Percentiles rank a stretch among this genome's conserved stretches.
These are phyloP conservation scores for Colletotrichum plurivorum DNA, from an alignment of 2,329 filamentous ascomycete genomes.

Conservation along the genomic window DNA sequence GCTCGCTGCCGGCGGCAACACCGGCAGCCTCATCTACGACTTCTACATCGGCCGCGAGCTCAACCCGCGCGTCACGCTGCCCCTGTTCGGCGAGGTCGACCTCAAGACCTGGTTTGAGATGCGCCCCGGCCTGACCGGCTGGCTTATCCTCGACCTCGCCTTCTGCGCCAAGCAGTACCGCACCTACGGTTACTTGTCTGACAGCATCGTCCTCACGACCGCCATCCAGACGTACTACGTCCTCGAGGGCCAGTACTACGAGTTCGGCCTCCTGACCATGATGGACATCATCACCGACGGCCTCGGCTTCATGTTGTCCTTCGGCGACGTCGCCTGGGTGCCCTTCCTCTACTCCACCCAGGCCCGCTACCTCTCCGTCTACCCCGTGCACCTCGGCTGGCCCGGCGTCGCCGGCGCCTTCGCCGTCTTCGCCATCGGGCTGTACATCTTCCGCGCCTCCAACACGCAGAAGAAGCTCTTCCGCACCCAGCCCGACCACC, in stretches of 20 bases:
- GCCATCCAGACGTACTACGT: constrained; percentile 77
- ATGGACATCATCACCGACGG: constrained; percentile 83
- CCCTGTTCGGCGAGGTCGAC: constrained; percentile 76
- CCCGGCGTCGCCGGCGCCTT: constrained; percentile 69
- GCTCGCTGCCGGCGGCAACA: constrained; percentile 75
- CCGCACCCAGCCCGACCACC: constrained; percentile 77
- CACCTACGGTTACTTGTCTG: constrained; percentile 76
- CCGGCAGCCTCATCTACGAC: constrained; percentile 79
- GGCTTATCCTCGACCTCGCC: constrained; percentile 77
- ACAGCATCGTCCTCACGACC: constrained; percentile 77
- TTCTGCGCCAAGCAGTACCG: constrained; percentile 80
- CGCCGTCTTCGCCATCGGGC: constrained; percentile 71
- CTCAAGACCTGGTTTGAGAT: constrained; percentile 81
- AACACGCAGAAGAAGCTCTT: constrained; percentile 85
- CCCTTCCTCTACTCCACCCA: constrained; percentile 80
- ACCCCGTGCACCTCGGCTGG: constrained; percentile 74
- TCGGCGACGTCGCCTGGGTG: constrained; percentile 81
- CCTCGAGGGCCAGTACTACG: constrained; percentile 78
- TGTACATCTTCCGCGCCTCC: constrained; percentile 79
- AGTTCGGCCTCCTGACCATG: constrained; percentile 78
- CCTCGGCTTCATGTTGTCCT: constrained; percentile 82
- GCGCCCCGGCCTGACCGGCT: constrained; percentile 78
- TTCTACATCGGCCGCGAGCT: constrained; percentile 84
- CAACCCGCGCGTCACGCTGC: constrained; percentile 76
- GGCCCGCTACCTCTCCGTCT: constrained; percentile 77